Conservation (phyloP, 163 green algal species). For the Scenedesmus sp. region DNA sequence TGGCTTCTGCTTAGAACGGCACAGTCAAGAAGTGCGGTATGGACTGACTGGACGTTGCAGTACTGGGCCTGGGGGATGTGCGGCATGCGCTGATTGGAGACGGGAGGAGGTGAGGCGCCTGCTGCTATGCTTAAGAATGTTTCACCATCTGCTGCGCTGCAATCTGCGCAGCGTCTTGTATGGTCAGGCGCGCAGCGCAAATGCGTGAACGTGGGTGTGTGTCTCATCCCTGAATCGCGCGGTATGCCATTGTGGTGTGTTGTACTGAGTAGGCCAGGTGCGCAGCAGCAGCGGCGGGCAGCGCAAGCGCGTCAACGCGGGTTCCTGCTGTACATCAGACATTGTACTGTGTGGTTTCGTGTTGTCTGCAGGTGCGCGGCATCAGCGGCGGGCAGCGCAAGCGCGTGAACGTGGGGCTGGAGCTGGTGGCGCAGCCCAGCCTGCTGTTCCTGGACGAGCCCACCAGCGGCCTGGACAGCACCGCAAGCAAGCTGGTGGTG, state of each 20-base stretch:
- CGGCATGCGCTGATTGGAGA: slow-evolving; percentile 56
- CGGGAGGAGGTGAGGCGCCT: slow-evolving; percentile 51
- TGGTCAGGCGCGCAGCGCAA: neutral
- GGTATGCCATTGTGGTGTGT: slow-evolving; percentile 74
- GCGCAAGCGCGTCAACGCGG: slow-evolving; percentile 94
- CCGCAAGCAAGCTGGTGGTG: slow-evolving; percentile 41
- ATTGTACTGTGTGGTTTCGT: slow-evolving; percentile 36
- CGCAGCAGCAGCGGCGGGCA: slow-evolving; percentile 87
- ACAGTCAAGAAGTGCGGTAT: no score
- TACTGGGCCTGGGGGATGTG: slow-evolving; percentile 69
- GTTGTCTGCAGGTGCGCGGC: slow-evolving; percentile 58
- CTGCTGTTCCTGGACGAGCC: slow-evolving; percentile 81
- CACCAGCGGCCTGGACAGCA: slow-evolving; percentile 84
- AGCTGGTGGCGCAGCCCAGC: slow-evolving; percentile 73
- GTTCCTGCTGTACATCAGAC: slow-evolving; percentile 76
- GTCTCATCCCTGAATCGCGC: slow-evolving; percentile 3
- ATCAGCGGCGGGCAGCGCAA: slow-evolving; percentile 93
- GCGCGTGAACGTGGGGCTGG: slow-evolving; percentile 92
- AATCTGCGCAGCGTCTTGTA: neutral
- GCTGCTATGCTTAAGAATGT: neutral
- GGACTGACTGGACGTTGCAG: slow-evolving; percentile 7
- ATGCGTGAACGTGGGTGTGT: neutral
- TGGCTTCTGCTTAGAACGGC: no score
- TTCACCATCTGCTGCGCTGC: no score
- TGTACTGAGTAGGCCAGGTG: slow-evolving; percentile 16